These are phyloP conservation scores for Auricularia cornea DNA, from an alignment of 768 basidiomycete genomes.

Conservation along the genomic window DNA sequence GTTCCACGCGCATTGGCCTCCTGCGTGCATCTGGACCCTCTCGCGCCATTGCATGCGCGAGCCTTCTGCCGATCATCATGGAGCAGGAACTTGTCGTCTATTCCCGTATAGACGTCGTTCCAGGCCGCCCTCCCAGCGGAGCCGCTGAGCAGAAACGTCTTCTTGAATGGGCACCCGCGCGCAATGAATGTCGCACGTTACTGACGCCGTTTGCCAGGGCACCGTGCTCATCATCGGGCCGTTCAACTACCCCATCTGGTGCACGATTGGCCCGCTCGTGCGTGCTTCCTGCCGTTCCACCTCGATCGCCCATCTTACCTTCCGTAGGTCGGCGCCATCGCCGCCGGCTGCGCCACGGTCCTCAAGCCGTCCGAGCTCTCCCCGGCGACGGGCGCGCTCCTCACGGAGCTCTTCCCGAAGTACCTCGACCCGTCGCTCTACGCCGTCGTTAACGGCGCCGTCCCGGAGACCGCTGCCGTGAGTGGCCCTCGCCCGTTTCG, in stretches of 20 bases:
- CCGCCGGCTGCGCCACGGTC: conserved; percentile 64
- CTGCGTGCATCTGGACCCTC: no score
- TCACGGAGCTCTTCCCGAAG: conserved; percentile 61
- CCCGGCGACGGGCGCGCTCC: conserved; percentile 44
- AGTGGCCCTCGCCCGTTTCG: background rate
- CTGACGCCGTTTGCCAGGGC: no score
- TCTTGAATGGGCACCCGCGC: no score
- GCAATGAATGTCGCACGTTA: no score
- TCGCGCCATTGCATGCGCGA: no score
- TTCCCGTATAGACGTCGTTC: no score
- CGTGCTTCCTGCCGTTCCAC: conserved; percentile 35
- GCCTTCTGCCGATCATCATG: no score
- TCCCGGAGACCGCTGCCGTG: conserved; percentile 56
- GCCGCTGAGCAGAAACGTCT: no score
- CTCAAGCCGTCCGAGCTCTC: conserved; percentile 72
- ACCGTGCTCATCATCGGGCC: conserved; percentile 62
- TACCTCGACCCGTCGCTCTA: conserved; percentile 64
- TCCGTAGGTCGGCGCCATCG: conserved; percentile 51
- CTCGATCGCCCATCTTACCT: background rate
- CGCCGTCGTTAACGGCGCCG: conserved; percentile 60
- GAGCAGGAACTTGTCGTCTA: no score
- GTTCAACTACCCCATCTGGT: conserved; percentile 68
- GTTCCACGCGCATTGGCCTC: no score
- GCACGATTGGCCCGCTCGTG: conserved; percentile 52
- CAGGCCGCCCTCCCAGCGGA: no score